phyloP scores from a whole-genome alignment of 192 early-diverging fungal genomes.

The Neocallimastix lanati region DNA sequence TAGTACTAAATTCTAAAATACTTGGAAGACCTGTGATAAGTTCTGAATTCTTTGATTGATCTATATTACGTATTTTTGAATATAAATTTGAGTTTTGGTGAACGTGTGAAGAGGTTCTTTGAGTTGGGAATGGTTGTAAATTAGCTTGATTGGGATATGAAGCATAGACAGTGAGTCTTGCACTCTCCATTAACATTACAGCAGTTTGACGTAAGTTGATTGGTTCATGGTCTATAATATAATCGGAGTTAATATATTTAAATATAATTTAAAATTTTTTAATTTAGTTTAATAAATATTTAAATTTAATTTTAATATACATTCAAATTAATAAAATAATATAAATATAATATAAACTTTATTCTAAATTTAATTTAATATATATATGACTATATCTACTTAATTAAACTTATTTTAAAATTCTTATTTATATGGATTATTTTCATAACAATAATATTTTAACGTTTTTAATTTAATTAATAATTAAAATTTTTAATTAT shows the following conservation, averaged over 20 bases:
- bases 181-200: conserved; percentile 1
- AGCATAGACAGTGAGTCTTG: background rate
- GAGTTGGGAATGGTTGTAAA: conserved; percentile 3
- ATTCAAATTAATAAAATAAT: background rate
- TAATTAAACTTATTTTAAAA: no score
- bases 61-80: conserved; percentile 12
- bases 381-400: no score
- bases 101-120: conserved; percentile 6
- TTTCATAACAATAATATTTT: no score
- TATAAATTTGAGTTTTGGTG: conserved; percentile 8
- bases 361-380: background rate
- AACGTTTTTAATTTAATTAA: no score
- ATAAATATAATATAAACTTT: background rate
- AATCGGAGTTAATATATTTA: background rate
- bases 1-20: conserved; percentile 19
- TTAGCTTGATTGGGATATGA: background rate
- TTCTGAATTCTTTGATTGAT: conserved; percentile 22
- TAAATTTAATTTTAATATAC: background rate
- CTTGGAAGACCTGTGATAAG: conserved; percentile 38
- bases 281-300: background rate
- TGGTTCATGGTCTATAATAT: conserved; percentile 4
- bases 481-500: no score
- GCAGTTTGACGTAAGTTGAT: conserved; percentile 11
- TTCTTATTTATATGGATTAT: no score
- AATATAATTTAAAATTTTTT: background rate